Conservation (phyloP, 2,329 filamentous ascomycete genomes). For the Bipolaris oryzae region DNA sequence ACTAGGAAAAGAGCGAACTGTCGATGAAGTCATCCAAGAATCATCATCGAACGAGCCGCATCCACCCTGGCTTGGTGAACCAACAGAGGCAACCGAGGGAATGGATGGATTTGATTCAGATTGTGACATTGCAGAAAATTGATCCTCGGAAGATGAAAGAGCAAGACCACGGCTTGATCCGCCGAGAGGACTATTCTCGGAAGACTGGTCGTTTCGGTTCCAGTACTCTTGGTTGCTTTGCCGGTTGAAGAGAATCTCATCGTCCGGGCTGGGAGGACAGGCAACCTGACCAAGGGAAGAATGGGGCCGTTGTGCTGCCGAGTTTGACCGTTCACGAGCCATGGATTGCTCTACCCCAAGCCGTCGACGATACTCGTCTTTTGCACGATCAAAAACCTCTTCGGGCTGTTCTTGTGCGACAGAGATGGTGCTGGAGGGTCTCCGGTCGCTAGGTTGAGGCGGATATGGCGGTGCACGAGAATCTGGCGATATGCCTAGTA, state of each 20-base stretch:
- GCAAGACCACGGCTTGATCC: conserved; percentile 38
- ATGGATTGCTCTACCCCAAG: conserved; percentile 40
- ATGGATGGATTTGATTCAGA: conserved; percentile 59
- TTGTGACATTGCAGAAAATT: conserved; percentile 56
- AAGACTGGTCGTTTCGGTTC: conserved; percentile 39
- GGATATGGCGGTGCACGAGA: conserved; percentile 6
- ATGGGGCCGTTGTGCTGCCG: conserved; percentile 29
- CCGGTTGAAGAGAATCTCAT: conserved; percentile 40
- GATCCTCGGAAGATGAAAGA: conserved; percentile 57
- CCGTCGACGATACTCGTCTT: conserved; percentile 48
- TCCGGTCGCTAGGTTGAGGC: conserved; percentile 4
- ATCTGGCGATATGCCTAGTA: conserved; percentile 23
- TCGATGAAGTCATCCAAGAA: conserved; percentile 33
- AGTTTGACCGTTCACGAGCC: conserved; percentile 33
- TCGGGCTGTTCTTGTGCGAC: conserved; percentile 35
- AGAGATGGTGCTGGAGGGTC: conserved; percentile 14
- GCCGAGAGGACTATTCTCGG: conserved; percentile 51
- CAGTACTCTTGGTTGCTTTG: conserved; percentile 41
- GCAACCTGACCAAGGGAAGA: conserved; percentile 41
- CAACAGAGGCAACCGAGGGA: conserved; percentile 57
- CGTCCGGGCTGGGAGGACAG: conserved; percentile 58
- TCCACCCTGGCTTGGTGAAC: conserved; percentile 52
- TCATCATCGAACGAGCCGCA: conserved; percentile 28
- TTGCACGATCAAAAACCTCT: conserved; percentile 45
- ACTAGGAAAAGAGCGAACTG: conserved; percentile 46